Evolutionary conservation across 495 filamentous ascomycete genomes (phyloP).

Genomic region (Tuber brumale): DNA sequence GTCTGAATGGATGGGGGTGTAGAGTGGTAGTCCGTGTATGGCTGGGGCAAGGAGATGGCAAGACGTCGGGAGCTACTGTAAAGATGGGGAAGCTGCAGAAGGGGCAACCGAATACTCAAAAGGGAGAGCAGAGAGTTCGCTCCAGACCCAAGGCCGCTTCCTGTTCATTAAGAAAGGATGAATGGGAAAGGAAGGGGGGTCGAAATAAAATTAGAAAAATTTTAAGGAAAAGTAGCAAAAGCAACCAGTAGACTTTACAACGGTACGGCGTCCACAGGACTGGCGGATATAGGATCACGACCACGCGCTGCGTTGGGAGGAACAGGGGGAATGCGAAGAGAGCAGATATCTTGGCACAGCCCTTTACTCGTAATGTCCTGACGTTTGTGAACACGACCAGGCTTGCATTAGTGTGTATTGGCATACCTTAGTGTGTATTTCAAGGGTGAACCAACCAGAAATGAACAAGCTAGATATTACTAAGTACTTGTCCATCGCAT

Average conservation of each 20-base stretch:
- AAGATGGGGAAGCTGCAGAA: neutral
- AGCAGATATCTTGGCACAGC: too few species aligned
- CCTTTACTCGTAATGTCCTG: too few species aligned
- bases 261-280: neutral
- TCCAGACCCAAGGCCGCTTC: neutral
- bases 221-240: neutral
- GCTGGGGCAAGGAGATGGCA: neutral
- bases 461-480: too few species aligned
- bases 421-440: too few species aligned
- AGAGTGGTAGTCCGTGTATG: neutral
- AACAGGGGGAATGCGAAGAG: too few species aligned
- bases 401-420: too few species aligned
- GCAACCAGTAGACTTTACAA: neutral
- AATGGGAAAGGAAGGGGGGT: neutral
- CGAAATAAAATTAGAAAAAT: neutral
- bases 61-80: neutral
- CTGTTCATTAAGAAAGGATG: neutral
- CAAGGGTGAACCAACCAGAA: too few species aligned
- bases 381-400: too few species aligned
- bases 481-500: too few species aligned
- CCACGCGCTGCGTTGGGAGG: neutral
- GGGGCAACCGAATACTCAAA: neutral
- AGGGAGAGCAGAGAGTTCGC: neutral
- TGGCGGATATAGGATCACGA: neutral
- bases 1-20: neutral